These are phyloP conservation scores for Neurospora sp. DNA, from an alignment of 2,329 filamentous ascomycete species.

Conservation along the genomic window DNA sequence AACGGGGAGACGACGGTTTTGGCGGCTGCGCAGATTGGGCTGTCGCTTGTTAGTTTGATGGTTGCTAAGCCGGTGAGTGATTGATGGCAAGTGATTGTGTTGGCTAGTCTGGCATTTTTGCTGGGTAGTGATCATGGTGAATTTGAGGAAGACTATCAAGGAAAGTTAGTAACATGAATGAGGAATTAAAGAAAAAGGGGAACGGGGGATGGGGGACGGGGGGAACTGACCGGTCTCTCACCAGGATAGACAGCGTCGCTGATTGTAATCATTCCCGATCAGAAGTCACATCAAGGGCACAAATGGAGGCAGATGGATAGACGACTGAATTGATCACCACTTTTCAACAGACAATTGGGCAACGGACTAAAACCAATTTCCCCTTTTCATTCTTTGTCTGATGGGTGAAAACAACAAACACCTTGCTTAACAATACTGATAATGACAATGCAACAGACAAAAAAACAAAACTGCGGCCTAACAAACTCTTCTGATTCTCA, in stretches of 20 bases:
- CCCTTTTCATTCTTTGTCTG: neutral
- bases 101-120: neutral
- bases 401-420: neutral
- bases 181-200: neutral
- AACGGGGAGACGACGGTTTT: constrained; percentile 62
- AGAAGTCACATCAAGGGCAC: neutral
- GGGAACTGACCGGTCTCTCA: neutral
- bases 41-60: constrained; percentile 15
- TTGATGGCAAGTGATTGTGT: neutral
- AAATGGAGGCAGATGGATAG: neutral
- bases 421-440: neutral
- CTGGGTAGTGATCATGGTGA: neutral
- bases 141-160: neutral
- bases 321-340: neutral
- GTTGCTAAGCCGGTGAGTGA: constrained; percentile 11
- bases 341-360: neutral
- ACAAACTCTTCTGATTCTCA: neutral
- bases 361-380: neutral
- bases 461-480: neutral
- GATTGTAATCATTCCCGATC: neutral
- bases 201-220: neutral
- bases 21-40: constrained; percentile 56
- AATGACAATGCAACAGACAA: neutral
- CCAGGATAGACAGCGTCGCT: neutral
- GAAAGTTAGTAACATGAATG: neutral